Conservation (phyloP, 306 rosid species). For the Comarum palustre region DNA sequence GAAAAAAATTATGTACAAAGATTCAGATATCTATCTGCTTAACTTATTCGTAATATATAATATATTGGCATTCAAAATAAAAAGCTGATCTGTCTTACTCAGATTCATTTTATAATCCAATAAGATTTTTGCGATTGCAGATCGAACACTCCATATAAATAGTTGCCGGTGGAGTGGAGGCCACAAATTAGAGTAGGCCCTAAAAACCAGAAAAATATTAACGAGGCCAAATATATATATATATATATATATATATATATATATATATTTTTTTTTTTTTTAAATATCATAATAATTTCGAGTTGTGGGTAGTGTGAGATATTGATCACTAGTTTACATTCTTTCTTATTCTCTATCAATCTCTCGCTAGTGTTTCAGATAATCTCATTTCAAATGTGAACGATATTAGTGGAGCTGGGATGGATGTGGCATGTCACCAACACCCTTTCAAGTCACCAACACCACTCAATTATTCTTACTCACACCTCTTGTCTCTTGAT, state of each 20-base stretch:
- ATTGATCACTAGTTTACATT: background rate
- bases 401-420: background rate
- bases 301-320: background rate
- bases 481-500: background rate
- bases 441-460: background rate
- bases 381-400: background rate
- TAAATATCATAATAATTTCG: no score
- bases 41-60: background rate
- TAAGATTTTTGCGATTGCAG: background rate
- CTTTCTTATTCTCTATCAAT: background rate
- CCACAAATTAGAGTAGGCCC: no score
- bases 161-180: no score
- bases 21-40: background rate
- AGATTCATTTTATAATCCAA: background rate
- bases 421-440: background rate
- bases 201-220: no score
- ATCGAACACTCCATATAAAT: no score
- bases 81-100: background rate
- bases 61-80: no score
- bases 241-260: no score
- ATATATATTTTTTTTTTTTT: no score
- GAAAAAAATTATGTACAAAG: background rate
- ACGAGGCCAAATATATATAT: no score
- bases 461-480: background rate
- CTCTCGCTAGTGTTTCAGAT: background rate